phyloP scores from a whole-genome alignment of 345 rosid species.

The Turritis glabra region DNA sequence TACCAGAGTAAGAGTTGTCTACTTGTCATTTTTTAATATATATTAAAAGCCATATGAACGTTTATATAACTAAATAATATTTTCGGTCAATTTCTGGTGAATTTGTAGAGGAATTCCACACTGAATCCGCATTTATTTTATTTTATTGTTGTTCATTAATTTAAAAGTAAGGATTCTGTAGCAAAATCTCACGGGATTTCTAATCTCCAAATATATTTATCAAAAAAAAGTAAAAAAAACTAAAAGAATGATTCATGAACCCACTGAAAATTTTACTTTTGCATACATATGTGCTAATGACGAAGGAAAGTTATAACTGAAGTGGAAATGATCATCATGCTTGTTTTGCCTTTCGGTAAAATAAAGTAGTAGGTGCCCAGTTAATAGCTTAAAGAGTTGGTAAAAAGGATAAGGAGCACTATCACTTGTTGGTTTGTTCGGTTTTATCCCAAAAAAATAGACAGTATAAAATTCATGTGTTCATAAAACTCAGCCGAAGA shows the following conservation, averaged over 20 bases:
- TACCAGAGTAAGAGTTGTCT: slow-evolving; percentile 10
- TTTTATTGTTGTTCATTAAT: background rate
- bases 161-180: background rate
- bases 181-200: slow-evolving; percentile 4
- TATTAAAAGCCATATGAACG: slow-evolving; percentile 21
- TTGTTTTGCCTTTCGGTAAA: slow-evolving; percentile 16
- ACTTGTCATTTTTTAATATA: background rate
- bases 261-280: background rate
- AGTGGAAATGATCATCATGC: slow-evolving; percentile 20
- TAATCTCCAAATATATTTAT: background rate
- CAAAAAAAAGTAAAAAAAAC: background rate
- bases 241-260: background rate
- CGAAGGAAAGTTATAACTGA: background rate
- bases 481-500: too few species aligned
- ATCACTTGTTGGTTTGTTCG: background rate
- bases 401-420: slow-evolving; percentile 15
- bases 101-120: slow-evolving; percentile 25
- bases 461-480: background rate
- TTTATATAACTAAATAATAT: background rate
- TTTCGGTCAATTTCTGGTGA: slow-evolving; percentile 10
- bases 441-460: slow-evolving; percentile 1
- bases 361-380: background rate
- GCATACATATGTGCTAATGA: too few species aligned
- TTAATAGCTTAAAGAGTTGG: background rate
- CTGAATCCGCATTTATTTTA: slow-evolving; percentile 1